Evolutionary conservation across 352 stramenopile species (phyloP).

Genomic region (Pythium coloratum): DNA sequence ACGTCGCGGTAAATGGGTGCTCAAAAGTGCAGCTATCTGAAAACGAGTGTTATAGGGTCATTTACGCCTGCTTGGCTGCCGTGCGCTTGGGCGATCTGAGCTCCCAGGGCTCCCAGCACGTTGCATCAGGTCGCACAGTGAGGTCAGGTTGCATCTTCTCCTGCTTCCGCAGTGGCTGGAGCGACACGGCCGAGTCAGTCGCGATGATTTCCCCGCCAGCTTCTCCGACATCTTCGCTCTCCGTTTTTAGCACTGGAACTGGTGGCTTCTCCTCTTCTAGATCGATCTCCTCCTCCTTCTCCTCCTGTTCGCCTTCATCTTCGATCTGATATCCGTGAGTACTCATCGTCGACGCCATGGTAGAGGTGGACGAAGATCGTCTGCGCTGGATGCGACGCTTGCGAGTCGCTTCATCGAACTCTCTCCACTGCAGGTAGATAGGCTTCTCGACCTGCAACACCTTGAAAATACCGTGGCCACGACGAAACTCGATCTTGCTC

Average conservation of each 20-base stretch:
- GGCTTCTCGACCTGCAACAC: constrained; percentile 70
- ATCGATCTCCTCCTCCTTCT: constrained; percentile 3
- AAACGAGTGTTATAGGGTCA: background rate
- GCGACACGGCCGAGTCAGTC: constrained; percentile 11
- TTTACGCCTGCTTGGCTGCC: constrained; percentile 26
- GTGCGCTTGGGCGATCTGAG: constrained; percentile 19
- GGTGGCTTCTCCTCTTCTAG: constrained; percentile 23
- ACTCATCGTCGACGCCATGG: background rate
- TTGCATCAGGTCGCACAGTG: constrained; percentile 7
- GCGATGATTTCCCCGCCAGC: constrained; percentile 10
- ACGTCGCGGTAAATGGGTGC: background rate
- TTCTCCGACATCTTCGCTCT: background rate
- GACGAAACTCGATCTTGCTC: constrained; percentile 80
- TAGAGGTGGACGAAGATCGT: constrained; percentile 10
- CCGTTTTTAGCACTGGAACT: background rate
- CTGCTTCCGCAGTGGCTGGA: constrained; percentile 21
- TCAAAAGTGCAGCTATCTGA: constrained; percentile 25
- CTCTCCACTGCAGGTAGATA: constrained; percentile 45
- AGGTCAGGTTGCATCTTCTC: background rate
- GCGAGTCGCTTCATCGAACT: constrained; percentile 28
- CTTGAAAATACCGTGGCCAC: constrained; percentile 51
- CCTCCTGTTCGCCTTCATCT: background rate
- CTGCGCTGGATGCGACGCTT: constrained; percentile 24
- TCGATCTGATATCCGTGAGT: background rate
- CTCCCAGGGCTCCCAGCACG: constrained; percentile 30